A percentile compares a stretch with the other conserved stretches of the same genome.
Evolutionary conservation across 305 asterid species (phyloP).

Genomic region (Rubia occidens): DNA sequence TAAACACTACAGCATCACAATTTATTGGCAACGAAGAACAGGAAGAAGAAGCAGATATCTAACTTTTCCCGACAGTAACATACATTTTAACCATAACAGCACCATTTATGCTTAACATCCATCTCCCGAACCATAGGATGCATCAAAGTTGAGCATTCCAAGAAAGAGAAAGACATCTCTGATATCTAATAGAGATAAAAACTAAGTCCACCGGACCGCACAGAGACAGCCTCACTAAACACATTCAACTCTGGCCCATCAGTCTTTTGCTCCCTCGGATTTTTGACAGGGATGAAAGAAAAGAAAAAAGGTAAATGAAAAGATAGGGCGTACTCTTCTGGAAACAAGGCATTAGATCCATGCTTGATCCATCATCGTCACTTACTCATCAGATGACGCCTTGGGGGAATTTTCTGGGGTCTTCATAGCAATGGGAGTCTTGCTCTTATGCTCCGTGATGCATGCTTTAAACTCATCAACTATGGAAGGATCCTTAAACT

Average conservation of each 20-base stretch:
- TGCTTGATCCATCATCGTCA: not conserved
- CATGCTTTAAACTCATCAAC: constrained; percentile 57
- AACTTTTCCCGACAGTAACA: not conserved
- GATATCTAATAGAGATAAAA: constrained; percentile 18
- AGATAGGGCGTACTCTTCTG: constrained; percentile 7
- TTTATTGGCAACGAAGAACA: not conserved
- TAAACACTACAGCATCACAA: too few relatives aligned
- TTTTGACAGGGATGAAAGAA: not conserved
- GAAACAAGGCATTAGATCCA: not conserved
- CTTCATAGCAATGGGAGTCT: constrained; percentile 26
- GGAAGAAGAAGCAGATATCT: not conserved
- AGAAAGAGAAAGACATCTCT: constrained; percentile 9
- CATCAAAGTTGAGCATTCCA: constrained; percentile 19
- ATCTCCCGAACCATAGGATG: constrained; percentile 20
- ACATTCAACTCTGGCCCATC: constrained; percentile 4
- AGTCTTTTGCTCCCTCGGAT: constrained; percentile 14
- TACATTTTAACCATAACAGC: not conserved
- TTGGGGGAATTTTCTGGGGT: constrained; percentile 84
- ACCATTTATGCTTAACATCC: not conserved
- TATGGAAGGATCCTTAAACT: constrained; percentile 59
- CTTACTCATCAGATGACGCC: constrained; percentile 39
- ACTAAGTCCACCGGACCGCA: constrained; percentile 11
- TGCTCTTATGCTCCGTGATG: constrained; percentile 45
- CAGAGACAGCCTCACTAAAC: not conserved
- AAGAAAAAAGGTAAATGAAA: not conserved